These are phyloP conservation scores for Phytophthora pluvialis DNA, from an alignment of 352 stramenopile genomes.

Conservation along the genomic window DNA sequence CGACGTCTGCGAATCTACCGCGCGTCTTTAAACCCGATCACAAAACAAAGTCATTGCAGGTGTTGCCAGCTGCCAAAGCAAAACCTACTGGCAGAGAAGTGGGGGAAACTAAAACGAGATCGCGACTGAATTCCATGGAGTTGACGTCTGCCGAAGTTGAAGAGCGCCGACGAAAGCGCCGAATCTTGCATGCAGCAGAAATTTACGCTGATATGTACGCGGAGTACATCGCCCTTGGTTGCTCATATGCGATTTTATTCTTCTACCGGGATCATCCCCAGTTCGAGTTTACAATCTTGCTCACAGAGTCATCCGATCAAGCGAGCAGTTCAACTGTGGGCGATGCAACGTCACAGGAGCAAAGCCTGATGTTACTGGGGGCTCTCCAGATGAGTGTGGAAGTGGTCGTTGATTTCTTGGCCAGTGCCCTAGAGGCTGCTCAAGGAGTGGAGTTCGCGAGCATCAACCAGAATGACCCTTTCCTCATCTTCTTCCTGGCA, in stretches of 20 bases:
- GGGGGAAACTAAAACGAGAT: not conserved
- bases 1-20: not conserved
- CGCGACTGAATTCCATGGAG: not conserved
- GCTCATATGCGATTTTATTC: conserved; percentile 41
- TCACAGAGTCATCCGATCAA: not conserved
- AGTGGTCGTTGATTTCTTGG: conserved; percentile 32
- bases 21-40: too few species aligned
- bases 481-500: conserved; percentile 42
- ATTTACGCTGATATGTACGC: conserved; percentile 52
- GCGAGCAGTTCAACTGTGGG: not conserved
- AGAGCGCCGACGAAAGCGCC: conserved; percentile 11
- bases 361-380: conserved; percentile 1
- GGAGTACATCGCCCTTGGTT: conserved; percentile 54
- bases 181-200: conserved; percentile 33
- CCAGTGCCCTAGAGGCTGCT: conserved; percentile 27
- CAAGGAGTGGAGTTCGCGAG: conserved; percentile 25
- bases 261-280: conserved; percentile 42
- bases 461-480: conserved; percentile 34
- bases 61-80: not conserved
- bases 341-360: not conserved
- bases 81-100: too few species aligned
- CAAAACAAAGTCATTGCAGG: not conserved
- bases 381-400: conserved; percentile 26
- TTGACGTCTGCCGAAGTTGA: not conserved
- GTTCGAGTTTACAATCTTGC: conserved; percentile 18